These are phyloP conservation scores for Populus simonii DNA, from an alignment of 345 rosid species.

Conservation along the genomic window DNA sequence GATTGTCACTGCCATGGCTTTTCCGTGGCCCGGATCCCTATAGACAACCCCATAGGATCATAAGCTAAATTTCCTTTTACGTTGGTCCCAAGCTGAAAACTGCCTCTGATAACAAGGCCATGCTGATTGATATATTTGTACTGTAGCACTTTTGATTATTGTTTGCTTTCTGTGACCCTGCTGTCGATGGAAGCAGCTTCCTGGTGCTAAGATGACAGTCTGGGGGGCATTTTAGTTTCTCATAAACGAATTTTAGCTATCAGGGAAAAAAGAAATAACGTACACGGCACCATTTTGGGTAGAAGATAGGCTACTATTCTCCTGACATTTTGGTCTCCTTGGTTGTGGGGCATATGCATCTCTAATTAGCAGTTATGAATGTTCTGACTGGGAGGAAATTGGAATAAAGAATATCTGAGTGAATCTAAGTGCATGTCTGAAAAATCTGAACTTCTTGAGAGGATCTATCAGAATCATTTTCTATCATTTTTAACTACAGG, in stretches of 20 bases:
- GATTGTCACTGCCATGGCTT: slow-evolving; percentile 17
- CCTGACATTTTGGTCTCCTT: slow-evolving; percentile 8
- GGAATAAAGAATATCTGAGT: slow-evolving; percentile 8
- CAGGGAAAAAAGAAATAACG: background rate
- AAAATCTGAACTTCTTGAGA: background rate
- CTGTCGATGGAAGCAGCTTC: slow-evolving; percentile 20
- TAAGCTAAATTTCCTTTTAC: slow-evolving; percentile 24
- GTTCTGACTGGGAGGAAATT: slow-evolving; percentile 16
- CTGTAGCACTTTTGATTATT: slow-evolving; percentile 25
- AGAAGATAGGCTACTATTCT: slow-evolving; percentile 1
- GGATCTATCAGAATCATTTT: background rate
- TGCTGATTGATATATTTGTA: slow-evolving; percentile 16
- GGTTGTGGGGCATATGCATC: slow-evolving; percentile 11
- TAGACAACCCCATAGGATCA: slow-evolving; percentile 16
- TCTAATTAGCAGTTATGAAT: slow-evolving; percentile 18
- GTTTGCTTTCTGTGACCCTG: slow-evolving; percentile 26
- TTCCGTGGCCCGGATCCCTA: slow-evolving; percentile 20
- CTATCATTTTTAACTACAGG: background rate
- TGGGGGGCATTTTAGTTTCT: slow-evolving; percentile 13
- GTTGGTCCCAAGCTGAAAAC: slow-evolving; percentile 33
- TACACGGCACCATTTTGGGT: background rate
- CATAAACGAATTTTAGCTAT: slow-evolving; percentile 1
- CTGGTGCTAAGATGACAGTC: slow-evolving; percentile 11
- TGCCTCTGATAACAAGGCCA: slow-evolving; percentile 10
- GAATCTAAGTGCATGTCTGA: background rate